Conservation (phyloP, 2,329 filamentous ascomycete genomes). For the Ophiostoma angusticollis region DNA sequence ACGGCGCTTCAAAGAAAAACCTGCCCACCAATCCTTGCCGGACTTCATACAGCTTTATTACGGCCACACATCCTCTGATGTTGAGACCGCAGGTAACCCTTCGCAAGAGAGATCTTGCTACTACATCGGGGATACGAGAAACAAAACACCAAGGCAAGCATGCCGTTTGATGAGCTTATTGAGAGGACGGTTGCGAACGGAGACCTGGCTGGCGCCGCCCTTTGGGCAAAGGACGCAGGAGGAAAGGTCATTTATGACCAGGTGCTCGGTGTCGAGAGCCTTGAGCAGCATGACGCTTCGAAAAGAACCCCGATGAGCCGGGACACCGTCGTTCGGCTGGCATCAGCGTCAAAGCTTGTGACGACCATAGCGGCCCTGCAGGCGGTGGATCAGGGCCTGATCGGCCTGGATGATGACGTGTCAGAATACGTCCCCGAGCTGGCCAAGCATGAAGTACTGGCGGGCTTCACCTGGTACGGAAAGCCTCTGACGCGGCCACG, state of each 20-base stretch:
- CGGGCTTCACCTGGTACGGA: conserved; percentile 27
- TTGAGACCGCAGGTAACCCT: too few relatives aligned
- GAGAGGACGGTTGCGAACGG: conserved; percentile 7
- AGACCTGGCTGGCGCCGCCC: conserved; percentile 5
- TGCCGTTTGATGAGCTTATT: conserved; percentile 10
- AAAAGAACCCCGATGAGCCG: conserved; percentile 5
- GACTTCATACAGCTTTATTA: too few relatives aligned
- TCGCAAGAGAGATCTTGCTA: too few relatives aligned
- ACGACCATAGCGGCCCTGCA: conserved; percentile 9
- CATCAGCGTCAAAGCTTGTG: conserved; percentile 9
- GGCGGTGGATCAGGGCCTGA: conserved; percentile 8
- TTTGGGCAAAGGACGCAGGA: conserved; percentile 5
- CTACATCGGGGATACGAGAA: too few relatives aligned
- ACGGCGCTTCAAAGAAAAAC: too few relatives aligned
- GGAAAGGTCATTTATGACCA: conserved; percentile 1
- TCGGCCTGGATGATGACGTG: conserved; percentile 9
- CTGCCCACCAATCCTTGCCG: too few relatives aligned
- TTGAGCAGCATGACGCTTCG: not conserved
- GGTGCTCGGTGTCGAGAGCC: conserved; percentile 5
- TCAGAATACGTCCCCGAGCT: conserved; percentile 30
- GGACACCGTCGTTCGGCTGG: conserved; percentile 7
- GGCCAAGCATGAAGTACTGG: conserved; percentile 28
- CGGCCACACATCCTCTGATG: too few relatives aligned
- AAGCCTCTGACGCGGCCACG: conserved; percentile 21
- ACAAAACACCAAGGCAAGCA: too few relatives aligned